A percentile compares a stretch with the other conserved stretches of the same genome.
phyloP scores from a whole-genome alignment of 768 basidiomycete species.

The Mycena olivaceomarginata region DNA sequence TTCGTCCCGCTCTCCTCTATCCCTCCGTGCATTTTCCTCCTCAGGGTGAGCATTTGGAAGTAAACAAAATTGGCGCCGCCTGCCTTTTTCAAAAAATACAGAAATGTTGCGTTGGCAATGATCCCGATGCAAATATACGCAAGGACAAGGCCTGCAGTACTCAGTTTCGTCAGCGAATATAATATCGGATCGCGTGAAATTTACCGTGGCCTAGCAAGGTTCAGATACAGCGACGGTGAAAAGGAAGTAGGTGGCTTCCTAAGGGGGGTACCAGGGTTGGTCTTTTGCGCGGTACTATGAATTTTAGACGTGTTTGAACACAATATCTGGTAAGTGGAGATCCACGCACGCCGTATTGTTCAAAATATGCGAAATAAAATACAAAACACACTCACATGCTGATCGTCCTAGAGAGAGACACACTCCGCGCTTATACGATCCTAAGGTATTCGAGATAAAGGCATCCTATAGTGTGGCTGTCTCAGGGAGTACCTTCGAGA shows the following conservation, averaged over 20 bases:
- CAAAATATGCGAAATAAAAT: neutral
- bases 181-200: neutral
- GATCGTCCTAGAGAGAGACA: conserved; percentile 82
- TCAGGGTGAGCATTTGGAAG: conserved; percentile 11
- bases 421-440: conserved; percentile 81
- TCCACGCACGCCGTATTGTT: conserved; percentile 35
- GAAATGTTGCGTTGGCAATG: conserved; percentile 69
- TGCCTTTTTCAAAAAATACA: conserved; percentile 67
- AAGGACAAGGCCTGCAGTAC: conserved; percentile 70
- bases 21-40: conserved; percentile 76
- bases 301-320: neutral
- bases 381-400: conserved; percentile 57
- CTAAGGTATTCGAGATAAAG: too few relatives aligned
- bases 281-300: conserved; percentile 78
- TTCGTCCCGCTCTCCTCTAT: conserved; percentile 82
- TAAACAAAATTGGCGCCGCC: too few relatives aligned
- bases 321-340: neutral
- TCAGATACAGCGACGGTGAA: neutral
- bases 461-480: too few relatives aligned
- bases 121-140: conserved; percentile 83
- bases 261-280: conserved; percentile 79
- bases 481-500: conserved; percentile 68
- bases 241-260: conserved; percentile 43
- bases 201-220: conserved; percentile 17
- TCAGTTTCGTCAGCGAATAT: neutral